Evolutionary conservation across 1,284 basidiomycete species (phyloP).

Genomic region (Ustilago tritici): DNA sequence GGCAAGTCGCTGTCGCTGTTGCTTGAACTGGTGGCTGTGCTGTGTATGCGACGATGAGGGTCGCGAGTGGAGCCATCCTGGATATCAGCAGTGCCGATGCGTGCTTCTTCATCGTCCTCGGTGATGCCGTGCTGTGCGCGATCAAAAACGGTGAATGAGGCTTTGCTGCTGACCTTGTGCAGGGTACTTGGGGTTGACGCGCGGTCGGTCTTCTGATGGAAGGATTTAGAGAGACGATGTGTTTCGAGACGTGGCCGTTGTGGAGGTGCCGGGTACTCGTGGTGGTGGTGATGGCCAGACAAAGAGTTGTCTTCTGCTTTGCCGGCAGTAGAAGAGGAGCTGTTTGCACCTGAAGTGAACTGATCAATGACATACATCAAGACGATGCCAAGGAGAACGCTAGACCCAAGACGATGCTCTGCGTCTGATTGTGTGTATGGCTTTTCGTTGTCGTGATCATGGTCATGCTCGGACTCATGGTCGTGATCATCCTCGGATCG

Average conservation of each 20-base stretch:
- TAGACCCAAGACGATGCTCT: constrained; percentile 54
- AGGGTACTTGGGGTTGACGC: constrained; percentile 9
- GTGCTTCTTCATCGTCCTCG: constrained; percentile 32
- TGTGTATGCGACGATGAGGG: constrained; percentile 28
- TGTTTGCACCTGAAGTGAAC: constrained; percentile 24
- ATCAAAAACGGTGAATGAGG: constrained; percentile 41
- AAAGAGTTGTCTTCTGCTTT: constrained; percentile 11
- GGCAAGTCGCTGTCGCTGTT: constrained; percentile 43
- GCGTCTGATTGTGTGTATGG: constrained; percentile 34
- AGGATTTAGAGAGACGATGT: constrained; percentile 47
- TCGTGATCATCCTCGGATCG: constrained; percentile 18
- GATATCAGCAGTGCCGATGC: neutral
- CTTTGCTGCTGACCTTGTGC: constrained; percentile 25
- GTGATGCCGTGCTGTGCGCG: constrained; percentile 22
- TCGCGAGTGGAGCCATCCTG: constrained; percentile 4
- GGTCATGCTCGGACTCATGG: constrained; percentile 7
- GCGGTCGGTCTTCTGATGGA: constrained; percentile 30
- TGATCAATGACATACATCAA: constrained; percentile 64
- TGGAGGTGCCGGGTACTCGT: constrained; percentile 17
- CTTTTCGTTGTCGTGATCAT: constrained; percentile 6
- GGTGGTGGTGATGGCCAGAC: constrained; percentile 7
- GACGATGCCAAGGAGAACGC: constrained; percentile 63
- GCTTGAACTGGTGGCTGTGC: constrained; percentile 29
- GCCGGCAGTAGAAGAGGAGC: constrained; percentile 2
- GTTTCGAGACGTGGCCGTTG: constrained; percentile 36